These are phyloP conservation scores for Haematococcus sp. DNA, from an alignment of 139 green algal species.

Conservation along the genomic window DNA sequence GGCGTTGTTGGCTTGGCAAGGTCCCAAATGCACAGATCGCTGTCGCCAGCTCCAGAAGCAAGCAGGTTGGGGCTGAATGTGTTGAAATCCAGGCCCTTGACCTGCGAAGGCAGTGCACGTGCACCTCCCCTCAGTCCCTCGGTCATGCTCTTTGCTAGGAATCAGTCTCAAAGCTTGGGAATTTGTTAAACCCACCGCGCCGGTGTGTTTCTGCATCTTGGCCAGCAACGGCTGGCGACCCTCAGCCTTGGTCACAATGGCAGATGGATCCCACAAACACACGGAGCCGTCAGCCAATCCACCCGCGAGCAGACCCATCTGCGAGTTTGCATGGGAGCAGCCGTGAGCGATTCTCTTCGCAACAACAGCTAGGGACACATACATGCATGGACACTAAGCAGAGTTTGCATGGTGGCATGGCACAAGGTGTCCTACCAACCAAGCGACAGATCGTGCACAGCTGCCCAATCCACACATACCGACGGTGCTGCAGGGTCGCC, in stretches of 20 bases:
- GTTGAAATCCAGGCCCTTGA: slow-evolving; percentile 94
- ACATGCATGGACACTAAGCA: not conserved
- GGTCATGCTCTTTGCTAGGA: too few species aligned
- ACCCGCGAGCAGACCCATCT: slow-evolving; percentile 90
- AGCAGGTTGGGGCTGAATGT: slow-evolving; percentile 87
- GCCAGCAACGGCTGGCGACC: slow-evolving; percentile 52
- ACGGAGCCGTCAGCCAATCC: slow-evolving; percentile 90
- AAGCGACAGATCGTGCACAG: not conserved
- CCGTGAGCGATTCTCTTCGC: not conserved
- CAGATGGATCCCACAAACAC: slow-evolving; percentile 86
- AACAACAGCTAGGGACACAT: not conserved
- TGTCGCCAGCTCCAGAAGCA: slow-evolving; percentile 84
- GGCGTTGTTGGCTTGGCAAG: slow-evolving; percentile 78
- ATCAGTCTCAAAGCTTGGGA: too few species aligned
- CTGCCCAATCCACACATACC: not conserved
- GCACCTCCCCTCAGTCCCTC: too few species aligned
- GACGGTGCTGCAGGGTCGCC: not conserved
- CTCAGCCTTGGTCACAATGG: slow-evolving; percentile 56
- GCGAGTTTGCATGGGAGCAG: slow-evolving; percentile 8
- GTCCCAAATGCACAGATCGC: slow-evolving; percentile 97
- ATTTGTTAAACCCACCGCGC: slow-evolving; percentile 48
- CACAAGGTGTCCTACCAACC: slow-evolving; percentile 7
- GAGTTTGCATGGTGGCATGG: not conserved
- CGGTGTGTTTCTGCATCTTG: slow-evolving; percentile 82
- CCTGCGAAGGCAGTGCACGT: slow-evolving; percentile 49